phyloP scores from a whole-genome alignment of 345 rosid species.

The Acer campestre region DNA sequence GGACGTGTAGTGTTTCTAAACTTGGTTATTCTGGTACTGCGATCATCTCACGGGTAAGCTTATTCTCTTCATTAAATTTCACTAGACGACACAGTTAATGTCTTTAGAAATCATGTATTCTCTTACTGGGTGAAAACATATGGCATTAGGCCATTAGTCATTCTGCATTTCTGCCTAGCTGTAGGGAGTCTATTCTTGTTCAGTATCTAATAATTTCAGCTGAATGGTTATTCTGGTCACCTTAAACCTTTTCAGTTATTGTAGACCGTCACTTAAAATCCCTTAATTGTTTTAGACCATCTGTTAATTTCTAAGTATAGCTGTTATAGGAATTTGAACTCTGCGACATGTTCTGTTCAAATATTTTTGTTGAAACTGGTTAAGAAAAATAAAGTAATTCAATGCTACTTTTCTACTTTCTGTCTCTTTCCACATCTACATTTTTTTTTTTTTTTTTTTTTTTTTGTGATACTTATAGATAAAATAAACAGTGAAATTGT shows the following conservation, averaged over 20 bases:
- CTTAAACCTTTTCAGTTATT: slow-evolving; percentile 1
- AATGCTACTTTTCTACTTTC: background rate
- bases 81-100: background rate
- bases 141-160: background rate
- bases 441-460: background rate
- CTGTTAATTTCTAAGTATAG: background rate
- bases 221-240: background rate
- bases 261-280: background rate
- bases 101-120: background rate
- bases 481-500: background rate
- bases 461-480: background rate
- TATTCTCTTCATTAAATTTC: slow-evolving; percentile 5
- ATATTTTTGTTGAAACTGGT: background rate
- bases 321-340: background rate
- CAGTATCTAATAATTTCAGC: background rate
- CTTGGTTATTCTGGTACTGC: slow-evolving; percentile 99
- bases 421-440: background rate
- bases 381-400: no score
- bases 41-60: slow-evolving; percentile 82
- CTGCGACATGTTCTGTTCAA: background rate
- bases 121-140: background rate
- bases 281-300: background rate
- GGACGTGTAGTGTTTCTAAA: slow-evolving; percentile 86
- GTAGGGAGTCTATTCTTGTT: background rate
- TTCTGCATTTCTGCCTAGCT: background rate